Evolutionary conservation across 1,284 basidiomycete species (phyloP).

Genomic region (Pterulicium gracile): DNA sequence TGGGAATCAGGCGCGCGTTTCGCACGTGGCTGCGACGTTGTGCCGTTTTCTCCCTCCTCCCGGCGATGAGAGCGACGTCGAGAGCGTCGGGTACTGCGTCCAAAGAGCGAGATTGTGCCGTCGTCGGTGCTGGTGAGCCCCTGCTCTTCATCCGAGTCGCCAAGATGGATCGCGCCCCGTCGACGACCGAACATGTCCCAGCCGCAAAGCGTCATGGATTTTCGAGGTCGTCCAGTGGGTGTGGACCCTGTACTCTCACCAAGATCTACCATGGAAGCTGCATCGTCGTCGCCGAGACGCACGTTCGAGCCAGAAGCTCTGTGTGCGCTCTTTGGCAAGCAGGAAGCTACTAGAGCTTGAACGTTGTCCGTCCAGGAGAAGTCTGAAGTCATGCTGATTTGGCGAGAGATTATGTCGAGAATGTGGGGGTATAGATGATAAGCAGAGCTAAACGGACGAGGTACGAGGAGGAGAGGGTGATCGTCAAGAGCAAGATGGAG

Average conservation of each 20-base stretch:
- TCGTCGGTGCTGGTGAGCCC: too few species aligned
- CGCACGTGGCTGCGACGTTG: background rate
- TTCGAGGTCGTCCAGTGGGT: background rate
- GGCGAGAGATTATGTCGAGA: too few species aligned
- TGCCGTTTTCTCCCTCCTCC: background rate
- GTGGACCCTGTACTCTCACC: background rate
- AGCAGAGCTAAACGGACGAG: background rate
- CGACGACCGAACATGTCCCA: background rate
- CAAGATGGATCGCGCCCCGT: constrained; percentile 1
- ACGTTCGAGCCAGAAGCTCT: too few species aligned
- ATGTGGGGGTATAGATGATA: too few species aligned
- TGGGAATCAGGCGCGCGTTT: background rate
- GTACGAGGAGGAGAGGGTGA: background rate
- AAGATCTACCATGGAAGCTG: background rate
- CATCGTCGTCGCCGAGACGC: background rate
- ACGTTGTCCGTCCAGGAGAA: constrained; percentile 1
- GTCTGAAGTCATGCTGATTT: background rate
- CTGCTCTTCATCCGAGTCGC: constrained; percentile 1
- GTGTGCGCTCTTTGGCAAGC: background rate
- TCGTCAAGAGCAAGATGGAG: too few species aligned
- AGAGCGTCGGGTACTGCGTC: background rate
- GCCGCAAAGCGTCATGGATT: background rate
- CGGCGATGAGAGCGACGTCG: background rate
- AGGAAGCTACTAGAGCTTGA: background rate
- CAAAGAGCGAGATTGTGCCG: background rate